These are phyloP conservation scores for Candida namnaoensis DNA, from an alignment of 805 yeast species.

Conservation along the genomic window DNA sequence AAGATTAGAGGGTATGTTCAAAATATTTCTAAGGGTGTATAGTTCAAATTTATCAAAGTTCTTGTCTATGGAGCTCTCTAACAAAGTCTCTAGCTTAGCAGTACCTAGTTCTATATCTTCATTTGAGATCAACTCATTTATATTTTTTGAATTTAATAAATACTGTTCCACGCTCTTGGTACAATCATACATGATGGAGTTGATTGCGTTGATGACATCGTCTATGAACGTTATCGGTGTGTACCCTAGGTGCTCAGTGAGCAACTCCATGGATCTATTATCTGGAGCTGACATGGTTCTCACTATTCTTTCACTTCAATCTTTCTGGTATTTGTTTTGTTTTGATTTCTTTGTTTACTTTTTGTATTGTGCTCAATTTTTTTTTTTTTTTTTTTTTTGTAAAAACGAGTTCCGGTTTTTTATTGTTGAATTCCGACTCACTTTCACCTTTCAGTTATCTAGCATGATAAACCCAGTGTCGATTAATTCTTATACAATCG, in stretches of 20 bases:
- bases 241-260: slow-evolving; percentile 82
- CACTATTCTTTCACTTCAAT: too few species aligned
- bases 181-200: slow-evolving; percentile 75
- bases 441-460: too few species aligned
- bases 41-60: slow-evolving; percentile 84
- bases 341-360: too few species aligned
- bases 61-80: slow-evolving; percentile 69
- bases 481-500: too few species aligned
- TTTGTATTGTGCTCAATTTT: too few species aligned
- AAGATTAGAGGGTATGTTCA: slow-evolving; percentile 60
- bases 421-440: too few species aligned
- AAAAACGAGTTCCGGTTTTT: too few species aligned
- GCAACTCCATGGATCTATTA: slow-evolving; percentile 34
- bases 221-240: slow-evolving; percentile 80
- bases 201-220: slow-evolving; percentile 82
- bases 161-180: slow-evolving; percentile 70
- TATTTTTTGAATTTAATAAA: slow-evolving; percentile 26
- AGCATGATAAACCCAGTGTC: too few species aligned
- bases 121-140: slow-evolving; percentile 17
- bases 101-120: slow-evolving; percentile 70
- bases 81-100: slow-evolving; percentile 65
- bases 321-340: too few species aligned
- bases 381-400: too few species aligned
- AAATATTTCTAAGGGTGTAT: slow-evolving; percentile 69
- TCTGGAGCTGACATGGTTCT: slow-evolving; percentile 25